Conservation (phyloP, 2,329 filamentous ascomycete genomes). For the Fusarium sp. region DNA sequence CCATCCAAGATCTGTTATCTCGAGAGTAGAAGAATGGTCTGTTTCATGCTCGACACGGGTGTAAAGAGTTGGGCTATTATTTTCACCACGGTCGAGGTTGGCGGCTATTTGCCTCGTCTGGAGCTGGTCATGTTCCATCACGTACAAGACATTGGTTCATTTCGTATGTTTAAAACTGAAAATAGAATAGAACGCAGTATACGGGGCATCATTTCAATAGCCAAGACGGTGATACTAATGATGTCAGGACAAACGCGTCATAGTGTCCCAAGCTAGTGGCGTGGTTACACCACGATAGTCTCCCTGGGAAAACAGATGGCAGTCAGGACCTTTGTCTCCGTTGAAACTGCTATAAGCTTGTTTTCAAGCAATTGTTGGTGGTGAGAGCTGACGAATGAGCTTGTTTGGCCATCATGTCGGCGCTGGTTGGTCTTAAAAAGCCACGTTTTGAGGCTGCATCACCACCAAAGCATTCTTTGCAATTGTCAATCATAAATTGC, state of each 20-base stretch:
- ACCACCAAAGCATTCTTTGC: too few species aligned
- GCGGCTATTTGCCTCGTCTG: constrained; percentile 6
- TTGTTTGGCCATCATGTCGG: too few species aligned
- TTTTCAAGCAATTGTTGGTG: too few species aligned
- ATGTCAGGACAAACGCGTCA: not conserved
- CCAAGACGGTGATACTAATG: too few species aligned
- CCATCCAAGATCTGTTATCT: constrained; percentile 15
- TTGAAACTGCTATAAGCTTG: too few species aligned
- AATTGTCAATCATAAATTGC: too few species aligned
- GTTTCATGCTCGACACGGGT: not conserved
- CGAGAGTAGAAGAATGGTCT: accelerated
- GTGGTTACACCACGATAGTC: not conserved
- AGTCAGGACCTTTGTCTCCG: not conserved
- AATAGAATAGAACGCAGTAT: too few species aligned
- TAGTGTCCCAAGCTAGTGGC: not conserved
- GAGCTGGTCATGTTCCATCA: not conserved
- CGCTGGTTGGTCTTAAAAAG: too few species aligned
- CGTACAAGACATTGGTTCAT: not conserved
- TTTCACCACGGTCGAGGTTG: not conserved
- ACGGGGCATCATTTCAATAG: too few species aligned
- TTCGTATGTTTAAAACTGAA: not conserved
- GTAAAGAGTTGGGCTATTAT: not conserved
- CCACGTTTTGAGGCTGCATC: too few species aligned
- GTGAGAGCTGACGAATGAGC: not conserved
- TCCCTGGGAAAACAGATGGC: not conserved